Evolutionary conservation across 495 filamentous ascomycete genomes (phyloP).

Genomic region (Aspergillus asperescens): DNA sequence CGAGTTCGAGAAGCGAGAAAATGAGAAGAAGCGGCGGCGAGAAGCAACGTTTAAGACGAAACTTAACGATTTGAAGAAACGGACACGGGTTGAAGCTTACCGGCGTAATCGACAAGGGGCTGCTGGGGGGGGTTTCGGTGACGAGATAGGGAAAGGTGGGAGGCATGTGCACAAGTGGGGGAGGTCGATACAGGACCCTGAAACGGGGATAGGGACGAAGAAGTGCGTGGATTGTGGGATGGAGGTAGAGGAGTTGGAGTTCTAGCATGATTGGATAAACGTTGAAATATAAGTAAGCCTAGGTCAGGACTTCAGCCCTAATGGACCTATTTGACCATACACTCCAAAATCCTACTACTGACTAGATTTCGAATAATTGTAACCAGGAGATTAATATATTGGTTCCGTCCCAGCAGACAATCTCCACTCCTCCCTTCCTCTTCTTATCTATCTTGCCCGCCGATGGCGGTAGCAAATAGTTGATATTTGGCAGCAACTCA

Average conservation of each 20-base stretch:
- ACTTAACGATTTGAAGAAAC: constrained; percentile 83
- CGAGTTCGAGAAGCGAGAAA: constrained; percentile 77
- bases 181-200: constrained; percentile 65
- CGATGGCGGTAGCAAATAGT: no score
- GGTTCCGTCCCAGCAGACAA: no score
- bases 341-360: no score
- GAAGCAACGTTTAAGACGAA: constrained; percentile 89
- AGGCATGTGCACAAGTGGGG: constrained; percentile 96
- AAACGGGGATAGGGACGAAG: constrained; percentile 73
- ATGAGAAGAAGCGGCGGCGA: constrained; percentile 79
- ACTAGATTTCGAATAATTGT: no score
- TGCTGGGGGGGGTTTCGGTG: constrained; percentile 65
- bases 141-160: constrained; percentile 57
- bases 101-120: constrained; percentile 56
- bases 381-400: no score
- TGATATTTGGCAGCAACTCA: no score
- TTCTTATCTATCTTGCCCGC: no score
- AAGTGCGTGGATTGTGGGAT: constrained; percentile 87
- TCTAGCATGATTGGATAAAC: no score
- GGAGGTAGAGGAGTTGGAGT: constrained; percentile 94
- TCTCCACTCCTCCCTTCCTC: no score
- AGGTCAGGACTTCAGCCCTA: no score
- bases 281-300: no score
- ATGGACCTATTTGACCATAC: no score
- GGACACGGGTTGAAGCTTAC: constrained; percentile 87